These are phyloP conservation scores for Salix brachista DNA, from an alignment of 345 rosid genomes.

Conservation along the genomic window DNA sequence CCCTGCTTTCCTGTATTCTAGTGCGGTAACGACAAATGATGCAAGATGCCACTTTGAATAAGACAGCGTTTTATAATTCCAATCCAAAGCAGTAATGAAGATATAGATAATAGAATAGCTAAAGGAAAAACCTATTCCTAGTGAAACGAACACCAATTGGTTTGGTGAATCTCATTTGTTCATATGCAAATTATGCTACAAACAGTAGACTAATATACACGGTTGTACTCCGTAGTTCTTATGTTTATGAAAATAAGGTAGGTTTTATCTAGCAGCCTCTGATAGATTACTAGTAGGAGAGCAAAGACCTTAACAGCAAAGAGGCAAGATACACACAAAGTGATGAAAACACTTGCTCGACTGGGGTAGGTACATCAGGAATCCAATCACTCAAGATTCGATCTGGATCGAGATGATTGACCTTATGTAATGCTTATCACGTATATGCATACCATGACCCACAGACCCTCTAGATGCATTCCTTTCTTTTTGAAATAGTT, in stretches of 20 bases:
- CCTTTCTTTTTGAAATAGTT: background rate
- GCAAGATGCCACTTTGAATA: background rate
- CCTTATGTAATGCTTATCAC: conserved; percentile 17
- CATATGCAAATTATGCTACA: background rate
- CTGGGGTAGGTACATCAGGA: background rate
- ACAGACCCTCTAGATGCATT: background rate
- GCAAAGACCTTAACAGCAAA: background rate
- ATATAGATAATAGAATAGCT: background rate
- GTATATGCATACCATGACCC: background rate
- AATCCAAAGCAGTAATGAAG: background rate
- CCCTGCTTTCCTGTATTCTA: background rate
- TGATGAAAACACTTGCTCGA: background rate
- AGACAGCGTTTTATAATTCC: background rate
- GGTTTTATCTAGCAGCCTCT: background rate
- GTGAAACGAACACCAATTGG: background rate
- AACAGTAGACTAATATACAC: background rate
- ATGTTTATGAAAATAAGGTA: background rate
- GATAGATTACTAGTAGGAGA: background rate
- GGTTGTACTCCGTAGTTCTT: background rate
- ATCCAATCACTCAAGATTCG: conserved; percentile 12
- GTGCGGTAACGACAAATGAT: background rate
- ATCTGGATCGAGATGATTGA: conserved; percentile 3
- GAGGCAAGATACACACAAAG: background rate
- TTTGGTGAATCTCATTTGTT: background rate
- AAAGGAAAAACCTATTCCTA: no score